phyloP scores from a whole-genome alignment of 345 rosid species.

The Acer saccharum region DNA sequence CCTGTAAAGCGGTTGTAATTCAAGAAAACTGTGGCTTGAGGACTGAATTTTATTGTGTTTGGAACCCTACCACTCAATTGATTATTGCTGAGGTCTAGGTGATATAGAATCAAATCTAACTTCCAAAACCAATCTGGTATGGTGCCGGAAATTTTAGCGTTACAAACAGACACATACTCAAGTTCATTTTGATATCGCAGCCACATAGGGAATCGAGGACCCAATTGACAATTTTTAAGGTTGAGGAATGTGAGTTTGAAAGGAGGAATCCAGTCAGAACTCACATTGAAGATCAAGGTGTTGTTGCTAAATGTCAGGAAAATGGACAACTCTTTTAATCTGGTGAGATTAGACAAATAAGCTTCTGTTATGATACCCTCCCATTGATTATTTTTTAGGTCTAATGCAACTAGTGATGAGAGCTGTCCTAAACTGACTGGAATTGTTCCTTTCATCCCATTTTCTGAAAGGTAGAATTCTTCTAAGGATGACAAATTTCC shows the following conservation, averaged over 20 bases:
- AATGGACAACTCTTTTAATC: too few relatives aligned
- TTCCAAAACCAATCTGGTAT: conserved; percentile 27
- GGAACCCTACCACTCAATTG: conserved; percentile 13
- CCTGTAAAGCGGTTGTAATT: conserved; percentile 26
- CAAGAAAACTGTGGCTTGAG: conserved; percentile 4
- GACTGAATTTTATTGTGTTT: not conserved
- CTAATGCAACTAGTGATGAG: not conserved
- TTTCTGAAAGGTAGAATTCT: conserved; percentile 4
- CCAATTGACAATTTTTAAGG: conserved; percentile 17
- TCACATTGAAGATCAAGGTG: not conserved
- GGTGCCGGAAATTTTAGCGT: not conserved
- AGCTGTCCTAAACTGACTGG: conserved; percentile 24
- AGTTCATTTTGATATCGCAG: conserved; percentile 21
- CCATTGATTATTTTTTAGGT: conserved; percentile 10
- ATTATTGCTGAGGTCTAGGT: conserved; percentile 8
- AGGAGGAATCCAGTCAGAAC: conserved; percentile 27
- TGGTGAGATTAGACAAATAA: too few relatives aligned
- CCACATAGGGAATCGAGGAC: conserved; percentile 29
- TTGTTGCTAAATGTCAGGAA: not conserved
- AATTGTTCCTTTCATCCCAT: conserved; percentile 25
- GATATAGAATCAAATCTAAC: conserved; percentile 8
- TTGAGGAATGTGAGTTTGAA: conserved; percentile 24
- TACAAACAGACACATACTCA: not conserved
- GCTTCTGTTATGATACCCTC: conserved; percentile 6
- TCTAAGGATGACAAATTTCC: conserved; percentile 26